Evolutionary conservation across 2,329 filamentous ascomycete genomes (phyloP).

Genomic region (Drechslera avenae): DNA sequence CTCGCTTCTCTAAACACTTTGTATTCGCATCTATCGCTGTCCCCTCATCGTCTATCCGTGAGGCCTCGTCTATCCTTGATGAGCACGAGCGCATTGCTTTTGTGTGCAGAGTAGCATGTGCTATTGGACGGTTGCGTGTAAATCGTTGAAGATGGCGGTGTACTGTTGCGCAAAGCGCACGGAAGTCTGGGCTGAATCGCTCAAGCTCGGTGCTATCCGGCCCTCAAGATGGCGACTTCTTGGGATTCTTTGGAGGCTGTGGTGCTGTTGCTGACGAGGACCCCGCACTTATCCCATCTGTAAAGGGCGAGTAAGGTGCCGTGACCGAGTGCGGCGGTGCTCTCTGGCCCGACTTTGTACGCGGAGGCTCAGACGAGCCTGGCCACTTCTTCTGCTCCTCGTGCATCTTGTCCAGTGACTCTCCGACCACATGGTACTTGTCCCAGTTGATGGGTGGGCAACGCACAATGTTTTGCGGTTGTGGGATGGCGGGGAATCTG

Average conservation of each 20-base stretch:
- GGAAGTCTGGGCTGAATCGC: neutral
- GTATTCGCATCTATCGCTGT: constrained; percentile 25
- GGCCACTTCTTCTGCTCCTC: constrained; percentile 69
- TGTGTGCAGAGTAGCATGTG: constrained; percentile 32
- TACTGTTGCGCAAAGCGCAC: constrained; percentile 6
- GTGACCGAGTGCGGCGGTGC: constrained; percentile 60
- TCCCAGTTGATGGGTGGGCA: constrained; percentile 93
- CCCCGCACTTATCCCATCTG: constrained; percentile 53
- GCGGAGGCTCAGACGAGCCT: constrained; percentile 47
- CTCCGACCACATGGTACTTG: constrained; percentile 89
- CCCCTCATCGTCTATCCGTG: constrained; percentile 30
- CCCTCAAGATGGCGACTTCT: constrained; percentile 38
- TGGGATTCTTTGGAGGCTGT: constrained; percentile 34
- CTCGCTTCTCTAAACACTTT: neutral
- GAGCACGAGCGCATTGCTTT: constrained; percentile 29
- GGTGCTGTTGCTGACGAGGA: constrained; percentile 23
- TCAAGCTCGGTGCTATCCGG: constrained; percentile 4
- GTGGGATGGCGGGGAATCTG: constrained; percentile 70
- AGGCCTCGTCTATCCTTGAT: constrained; percentile 36
- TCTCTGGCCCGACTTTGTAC: constrained; percentile 42
- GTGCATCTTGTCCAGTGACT: constrained; percentile 82
- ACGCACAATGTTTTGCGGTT: constrained; percentile 79
- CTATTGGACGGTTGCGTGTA: constrained; percentile 27
- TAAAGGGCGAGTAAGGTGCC: constrained; percentile 64
- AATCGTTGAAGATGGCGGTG: neutral